A percentile compares a stretch with the other conserved stretches of the same genome.
Evolutionary conservation across 768 basidiomycete species (phyloP).

Genomic region (Ramaria rubella): DNA sequence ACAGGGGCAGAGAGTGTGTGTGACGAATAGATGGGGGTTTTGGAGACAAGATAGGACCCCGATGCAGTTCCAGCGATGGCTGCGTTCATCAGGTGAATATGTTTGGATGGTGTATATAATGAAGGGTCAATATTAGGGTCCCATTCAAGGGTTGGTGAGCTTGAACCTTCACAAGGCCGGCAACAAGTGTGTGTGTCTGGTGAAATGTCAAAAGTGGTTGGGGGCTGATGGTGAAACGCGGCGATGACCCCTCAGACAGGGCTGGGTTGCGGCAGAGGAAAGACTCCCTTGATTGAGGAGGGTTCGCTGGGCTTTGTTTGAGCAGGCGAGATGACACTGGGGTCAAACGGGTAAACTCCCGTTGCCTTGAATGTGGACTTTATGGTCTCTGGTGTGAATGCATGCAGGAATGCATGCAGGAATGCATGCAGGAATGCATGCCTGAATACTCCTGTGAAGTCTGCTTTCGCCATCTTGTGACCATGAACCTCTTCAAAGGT

Average conservation of each 20-base stretch:
- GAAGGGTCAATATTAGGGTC: constrained; percentile 15
- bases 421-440: constrained; percentile 22
- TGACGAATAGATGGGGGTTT: constrained; percentile 12
- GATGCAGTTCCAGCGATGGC: constrained; percentile 18
- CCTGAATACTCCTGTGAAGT: constrained; percentile 32
- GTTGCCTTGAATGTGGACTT: constrained; percentile 27
- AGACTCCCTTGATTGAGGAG: constrained; percentile 17
- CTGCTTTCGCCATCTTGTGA: constrained; percentile 26
- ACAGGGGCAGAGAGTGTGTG: constrained; percentile 5
- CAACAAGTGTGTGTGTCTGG: neutral
- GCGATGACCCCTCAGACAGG: constrained; percentile 19
- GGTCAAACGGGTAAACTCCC: constrained; percentile 26
- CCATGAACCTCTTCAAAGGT: constrained; percentile 21
- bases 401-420: constrained; percentile 9
- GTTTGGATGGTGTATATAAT: constrained; percentile 19
- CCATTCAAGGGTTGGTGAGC: neutral
- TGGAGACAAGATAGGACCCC: constrained; percentile 21
- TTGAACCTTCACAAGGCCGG: neutral
- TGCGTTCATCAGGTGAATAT: constrained; percentile 17
- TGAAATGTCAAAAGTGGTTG: neutral
- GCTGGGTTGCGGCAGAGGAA: constrained; percentile 24
- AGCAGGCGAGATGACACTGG: constrained; percentile 18
- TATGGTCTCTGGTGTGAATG: constrained; percentile 19
- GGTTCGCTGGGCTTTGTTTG: constrained; percentile 26
- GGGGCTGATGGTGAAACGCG: neutral